Evolutionary conservation across 352 stramenopile genomes (phyloP), one percentile per base, ranked within the genome.

Genomic region (Pythium insidiosum): DNA sequence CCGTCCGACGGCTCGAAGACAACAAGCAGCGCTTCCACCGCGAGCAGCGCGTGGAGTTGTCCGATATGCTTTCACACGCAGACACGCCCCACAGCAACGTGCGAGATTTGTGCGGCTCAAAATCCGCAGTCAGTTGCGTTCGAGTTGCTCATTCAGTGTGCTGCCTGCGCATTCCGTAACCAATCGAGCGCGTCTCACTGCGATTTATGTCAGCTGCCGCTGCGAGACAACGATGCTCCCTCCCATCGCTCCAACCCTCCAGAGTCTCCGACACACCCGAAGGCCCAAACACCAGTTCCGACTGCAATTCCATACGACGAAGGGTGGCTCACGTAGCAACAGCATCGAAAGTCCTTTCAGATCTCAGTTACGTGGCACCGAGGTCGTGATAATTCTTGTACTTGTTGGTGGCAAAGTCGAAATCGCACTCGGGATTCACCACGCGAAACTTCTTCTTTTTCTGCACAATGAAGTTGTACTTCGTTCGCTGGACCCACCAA

Each of bases 401-500:
- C 31, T 62, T 78, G 51, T 88, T 91, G 15, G 68, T 84, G 22
- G 68, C 72, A 19, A 72, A 69, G 51, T 94, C 79, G 34, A 89
- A 93, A 47, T 89, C 77, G 39, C 83, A 94, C 20, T 60, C 54
- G 7, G 83, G 83, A 0, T 56, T 53, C 5, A 63, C 57, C 34
- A 94, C 61, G 19, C 38, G 48, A 40, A 93, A 82, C 13, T 62
- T 72, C 48, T 94, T 94, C 39, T 71, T 80, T 51, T 85, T 82
- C 55, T 94, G 71, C 10, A 93, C 64, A 30, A 94, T 81, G 43
- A 83, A 81, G 44, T 86, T 88, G 47, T 81, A 87, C 6, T 66
- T 60, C 38, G 76, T 92, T 43, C 83, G 80, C 40, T 84, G 66
- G 6, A 92, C 82, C 83, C 83, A 94, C 81, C 83, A 94, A 43